Percentiles rank a stretch among this genome's conserved stretches.
Conservation (phyloP, 2,329 filamentous ascomycete genomes). For the Hypomyces rosellus region DNA sequence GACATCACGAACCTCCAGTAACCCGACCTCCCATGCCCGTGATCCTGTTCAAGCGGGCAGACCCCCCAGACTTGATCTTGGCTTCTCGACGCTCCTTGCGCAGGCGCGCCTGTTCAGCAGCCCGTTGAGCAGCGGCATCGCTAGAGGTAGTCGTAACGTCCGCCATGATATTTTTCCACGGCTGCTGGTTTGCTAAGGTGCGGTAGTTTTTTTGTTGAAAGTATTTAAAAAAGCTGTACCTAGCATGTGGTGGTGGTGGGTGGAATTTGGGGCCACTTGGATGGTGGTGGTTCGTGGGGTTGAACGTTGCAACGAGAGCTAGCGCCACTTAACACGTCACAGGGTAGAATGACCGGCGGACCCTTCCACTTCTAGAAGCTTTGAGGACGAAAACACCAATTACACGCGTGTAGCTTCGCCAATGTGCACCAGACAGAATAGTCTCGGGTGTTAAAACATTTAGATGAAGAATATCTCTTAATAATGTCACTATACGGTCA, state of each 20-base stretch:
- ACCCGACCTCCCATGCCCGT: constrained; percentile 55
- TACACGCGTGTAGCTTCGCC: too few species aligned
- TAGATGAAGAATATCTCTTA: too few species aligned
- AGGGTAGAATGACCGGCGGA: too few species aligned
- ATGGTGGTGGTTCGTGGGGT: background rate
- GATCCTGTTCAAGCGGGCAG: constrained; percentile 66
- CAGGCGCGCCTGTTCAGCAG: constrained; percentile 61
- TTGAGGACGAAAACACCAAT: too few species aligned
- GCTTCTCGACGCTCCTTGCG: constrained; percentile 75
- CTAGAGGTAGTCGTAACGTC: constrained; percentile 28
- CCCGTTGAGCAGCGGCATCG: constrained; percentile 46
- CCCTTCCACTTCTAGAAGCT: too few species aligned
- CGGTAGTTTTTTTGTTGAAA: background rate
- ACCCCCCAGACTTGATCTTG: constrained; percentile 68
- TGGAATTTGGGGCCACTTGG: background rate
- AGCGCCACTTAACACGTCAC: too few species aligned
- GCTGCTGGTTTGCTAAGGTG: background rate
- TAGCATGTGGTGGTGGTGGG: background rate
- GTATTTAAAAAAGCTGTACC: background rate
- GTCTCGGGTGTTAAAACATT: too few species aligned
- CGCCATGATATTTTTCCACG: constrained; percentile 29
- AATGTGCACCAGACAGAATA: too few species aligned
- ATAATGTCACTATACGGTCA: too few species aligned
- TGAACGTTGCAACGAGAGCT: too few species aligned
- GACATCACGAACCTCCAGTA: constrained; percentile 22